Conservation (phyloP, 2,329 filamentous ascomycete genomes). For the Ceratocystis diversiconidia region DNA sequence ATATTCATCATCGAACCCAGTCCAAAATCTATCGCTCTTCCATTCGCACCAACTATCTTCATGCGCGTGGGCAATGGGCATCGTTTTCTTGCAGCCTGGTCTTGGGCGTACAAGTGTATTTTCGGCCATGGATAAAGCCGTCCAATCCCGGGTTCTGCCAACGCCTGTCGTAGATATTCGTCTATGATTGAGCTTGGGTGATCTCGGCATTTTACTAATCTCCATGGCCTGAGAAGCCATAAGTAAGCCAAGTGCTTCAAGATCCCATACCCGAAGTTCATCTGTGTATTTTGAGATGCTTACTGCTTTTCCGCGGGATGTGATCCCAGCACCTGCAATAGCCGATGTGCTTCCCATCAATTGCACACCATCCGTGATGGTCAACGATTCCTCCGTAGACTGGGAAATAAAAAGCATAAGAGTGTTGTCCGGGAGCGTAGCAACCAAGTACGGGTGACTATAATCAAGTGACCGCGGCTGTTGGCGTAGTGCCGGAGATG, state of each 20-base stretch:
- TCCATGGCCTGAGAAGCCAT: not conserved
- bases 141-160: not conserved
- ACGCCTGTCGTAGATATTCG: not conserved
- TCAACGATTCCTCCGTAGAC: slow-evolving; percentile 51
- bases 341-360: slow-evolving; percentile 89
- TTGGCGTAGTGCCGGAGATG: not conserved
- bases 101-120: not conserved
- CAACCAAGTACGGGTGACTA: slow-evolving; percentile 70
- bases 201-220: no score
- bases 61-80: not conserved
- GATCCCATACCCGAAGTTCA: slow-evolving; percentile 72
- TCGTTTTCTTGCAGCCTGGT: not conserved
- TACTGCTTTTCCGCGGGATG: slow-evolving; percentile 71
- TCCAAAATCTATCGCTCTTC: not conserved
- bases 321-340: slow-evolving; percentile 74
- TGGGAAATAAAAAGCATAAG: slow-evolving; percentile 69
- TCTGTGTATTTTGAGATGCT: slow-evolving; percentile 73
- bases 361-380: slow-evolving; percentile 57
- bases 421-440: slow-evolving; percentile 76
- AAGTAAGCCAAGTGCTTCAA: slow-evolving; percentile 33
- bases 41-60: not conserved
- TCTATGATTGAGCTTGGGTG: not conserved
- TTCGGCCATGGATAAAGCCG: not conserved
- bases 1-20: not conserved
- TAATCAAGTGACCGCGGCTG: slow-evolving; percentile 53